Conservation (phyloP, 495 filamentous ascomycete genomes). For the Podospora pseudoanserina region DNA sequence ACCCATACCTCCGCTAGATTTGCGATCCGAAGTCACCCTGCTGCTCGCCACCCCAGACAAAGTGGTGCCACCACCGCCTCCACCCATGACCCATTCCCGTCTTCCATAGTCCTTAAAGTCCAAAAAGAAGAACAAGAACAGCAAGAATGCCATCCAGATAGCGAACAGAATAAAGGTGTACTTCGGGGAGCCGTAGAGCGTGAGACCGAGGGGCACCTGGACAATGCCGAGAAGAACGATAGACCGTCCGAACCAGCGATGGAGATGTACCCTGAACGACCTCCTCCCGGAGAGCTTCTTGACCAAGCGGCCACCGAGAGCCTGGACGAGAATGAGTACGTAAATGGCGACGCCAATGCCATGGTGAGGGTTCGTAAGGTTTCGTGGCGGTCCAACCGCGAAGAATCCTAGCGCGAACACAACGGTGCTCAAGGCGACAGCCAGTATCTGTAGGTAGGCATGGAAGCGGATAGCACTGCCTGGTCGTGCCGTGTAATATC, state of each 20-base stretch:
- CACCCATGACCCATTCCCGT: slow-evolving; percentile 37
- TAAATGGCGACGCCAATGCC: slow-evolving; percentile 91
- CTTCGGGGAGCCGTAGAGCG: slow-evolving; percentile 87
- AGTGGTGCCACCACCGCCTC: slow-evolving; percentile 26
- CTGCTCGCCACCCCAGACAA: slow-evolving; percentile 15
- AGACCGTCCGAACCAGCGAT: slow-evolving; percentile 80
- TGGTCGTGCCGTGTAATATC: slow-evolving; percentile 62
- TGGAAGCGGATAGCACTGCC: slow-evolving; percentile 71
- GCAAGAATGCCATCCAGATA: slow-evolving; percentile 62
- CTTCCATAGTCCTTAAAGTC: slow-evolving; percentile 57
- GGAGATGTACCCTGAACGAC: slow-evolving; percentile 72
- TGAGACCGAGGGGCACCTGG: slow-evolving; percentile 85
- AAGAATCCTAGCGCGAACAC: slow-evolving; percentile 73
- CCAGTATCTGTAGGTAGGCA: slow-evolving; percentile 81
- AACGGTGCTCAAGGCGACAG: slow-evolving; percentile 66
- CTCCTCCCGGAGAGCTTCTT: slow-evolving; percentile 52
- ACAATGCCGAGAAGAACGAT: slow-evolving; percentile 76
- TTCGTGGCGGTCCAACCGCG: slow-evolving; percentile 71
- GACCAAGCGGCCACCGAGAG: slow-evolving; percentile 70
- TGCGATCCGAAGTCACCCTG: slow-evolving; percentile 15
- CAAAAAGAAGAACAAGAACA: slow-evolving; percentile 69
- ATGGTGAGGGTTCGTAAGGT: slow-evolving; percentile 89
- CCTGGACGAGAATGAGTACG: slow-evolving; percentile 75
- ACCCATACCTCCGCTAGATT: slow-evolving; percentile 45
- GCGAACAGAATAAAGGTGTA: slow-evolving; percentile 80